Evolutionary conservation across 345 rosid species (phyloP), one percentile per base, ranked within the genome.

Genomic region (Sonneratia caseolaris): DNA sequence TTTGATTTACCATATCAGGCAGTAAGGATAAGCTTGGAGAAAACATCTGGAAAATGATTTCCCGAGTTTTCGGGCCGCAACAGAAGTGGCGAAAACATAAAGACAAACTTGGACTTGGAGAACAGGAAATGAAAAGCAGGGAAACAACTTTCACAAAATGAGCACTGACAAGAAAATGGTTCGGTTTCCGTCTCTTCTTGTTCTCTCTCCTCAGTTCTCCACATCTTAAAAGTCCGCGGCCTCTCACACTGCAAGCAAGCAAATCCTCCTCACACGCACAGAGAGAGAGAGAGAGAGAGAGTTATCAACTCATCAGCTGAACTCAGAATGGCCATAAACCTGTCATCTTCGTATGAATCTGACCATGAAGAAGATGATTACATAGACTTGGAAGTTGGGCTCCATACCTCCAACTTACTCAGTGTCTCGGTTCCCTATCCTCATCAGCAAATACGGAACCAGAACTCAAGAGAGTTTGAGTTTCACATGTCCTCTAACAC

Each of bases 401-500:
- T 87, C 74, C 79, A 79, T 68, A 32, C 66, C 19, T 85, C 98
- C 14, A 78, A 75, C 70, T 84, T 85, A 70, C 61, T 81, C 40
- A 78, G 81, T 74, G 77, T 79, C 68, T 83, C 84, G 67, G 72
- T 37, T 37, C 56, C 64, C 73, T 83, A 86, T 43, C 79, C 91
- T 45, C 48, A 15, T 67, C 55, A 45, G 10, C 53, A 68, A 9
- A 18, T 7, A 27, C 24, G 37, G 19, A 27, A 7, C 24, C 80
- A 82, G 72, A 73, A 78, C 67, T 78, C 85, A 27, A 76, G 86
- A 76, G 97, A 95, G 80, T 95, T 95, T 12, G 98, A 95, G 83
- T 95, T 95, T 75, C 93, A 90, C 73, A 90, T 86, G 97, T 82
- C 89, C 77, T 82, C 89, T 57, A 36, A 76, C 72, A 56, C 82